Evolutionary conservation across 495 filamentous ascomycete species (phyloP), one percentile per base, ranked within the genome.

Genomic region (Aspergillus diversus): DNA sequence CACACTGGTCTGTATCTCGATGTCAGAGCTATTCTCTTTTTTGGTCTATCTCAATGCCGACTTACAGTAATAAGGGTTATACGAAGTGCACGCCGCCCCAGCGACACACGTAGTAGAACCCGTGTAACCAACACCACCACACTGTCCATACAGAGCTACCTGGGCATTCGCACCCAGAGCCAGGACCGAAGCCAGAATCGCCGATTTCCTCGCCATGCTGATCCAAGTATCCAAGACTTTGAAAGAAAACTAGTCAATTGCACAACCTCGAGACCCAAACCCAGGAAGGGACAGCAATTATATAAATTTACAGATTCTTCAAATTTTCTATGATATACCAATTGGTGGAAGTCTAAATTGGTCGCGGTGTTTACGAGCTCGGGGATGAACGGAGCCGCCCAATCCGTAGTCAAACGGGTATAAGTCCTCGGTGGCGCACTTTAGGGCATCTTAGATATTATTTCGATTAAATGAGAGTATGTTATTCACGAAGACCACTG

Each of bases 51-150:
- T 42, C 37, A 42, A 50, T 16, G n/a, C n/a, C n/a, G 17, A 9
- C 47, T 50, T 9, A 50, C 47, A 50, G 27, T 50, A 50, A n/a
- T 17, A 50, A n/a, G 47, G 47, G 47, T 50, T 50, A 12, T 50
- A 50, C 16, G 47, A 50, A 5, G 47, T 50, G 47, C 47, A 50
- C 2, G 27, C 47, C 0, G 47, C 47, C 47, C 47, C 47, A 27
- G 47, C 17, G n/a, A 50, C 47, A 27, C 47, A 50, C 0, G 47
- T 21, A 11, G 47, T 50, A 7, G 47, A 50, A 4, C 47, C 47
- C 5, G 47, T 50, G 16, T 50, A 50, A 17, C 47, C 21, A 17
- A 17, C 11, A 7, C 47, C 47, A 2, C 47, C 47, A 31, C 47
- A 50, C 47, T 50, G 47, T 17, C 47, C 47, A 27, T 50, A 50